Conservation (phyloP, 2,329 filamentous ascomycete species). For the Diaporthe aspalathi region DNA sequence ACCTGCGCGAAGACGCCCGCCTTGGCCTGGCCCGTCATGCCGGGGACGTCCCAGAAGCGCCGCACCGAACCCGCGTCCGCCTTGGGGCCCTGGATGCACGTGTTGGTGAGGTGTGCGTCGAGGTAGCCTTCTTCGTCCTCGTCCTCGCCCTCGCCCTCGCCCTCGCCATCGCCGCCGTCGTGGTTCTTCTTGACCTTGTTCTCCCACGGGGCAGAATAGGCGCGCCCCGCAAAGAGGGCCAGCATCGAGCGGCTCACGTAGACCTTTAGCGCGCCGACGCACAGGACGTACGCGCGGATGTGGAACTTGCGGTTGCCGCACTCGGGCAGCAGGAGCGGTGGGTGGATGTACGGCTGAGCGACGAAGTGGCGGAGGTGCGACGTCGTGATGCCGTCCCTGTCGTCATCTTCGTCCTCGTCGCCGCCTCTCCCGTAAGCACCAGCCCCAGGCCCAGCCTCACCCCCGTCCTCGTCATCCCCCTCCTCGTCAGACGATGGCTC, state of each 20-base stretch:
- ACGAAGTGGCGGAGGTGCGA: slow-evolving; percentile 96
- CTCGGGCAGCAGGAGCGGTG: slow-evolving; percentile 78
- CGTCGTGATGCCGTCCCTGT: slow-evolving; percentile 74
- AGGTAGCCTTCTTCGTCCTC: slow-evolving; percentile 61
- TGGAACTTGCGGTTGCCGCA: slow-evolving; percentile 87
- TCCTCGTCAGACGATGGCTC: slow-evolving; percentile 73
- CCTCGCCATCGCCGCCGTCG: slow-evolving; percentile 42
- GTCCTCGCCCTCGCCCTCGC: too few relatives aligned
- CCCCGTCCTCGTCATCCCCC: slow-evolving; percentile 57
- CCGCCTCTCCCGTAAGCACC: slow-evolving; percentile 46
- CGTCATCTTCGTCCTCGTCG: slow-evolving; percentile 50
- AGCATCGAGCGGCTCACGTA: slow-evolving; percentile 94
- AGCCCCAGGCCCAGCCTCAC: slow-evolving; percentile 43
- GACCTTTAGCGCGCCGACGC: slow-evolving; percentile 80
- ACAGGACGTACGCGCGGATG: slow-evolving; percentile 90
- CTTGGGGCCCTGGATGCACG: slow-evolving; percentile 79
- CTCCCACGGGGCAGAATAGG: slow-evolving; percentile 75
- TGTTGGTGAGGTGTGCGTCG: slow-evolving; percentile 89
- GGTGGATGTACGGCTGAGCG: slow-evolving; percentile 93
- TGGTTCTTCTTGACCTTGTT: neutral
- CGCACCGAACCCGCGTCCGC: slow-evolving; percentile 70
- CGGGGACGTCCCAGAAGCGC: slow-evolving; percentile 76
- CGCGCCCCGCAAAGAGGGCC: slow-evolving; percentile 84
- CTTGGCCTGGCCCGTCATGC: slow-evolving; percentile 50
- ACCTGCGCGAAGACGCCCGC: slow-evolving; percentile 79